phyloP scores from a whole-genome alignment of 345 rosid genomes.

The Viola odorata region DNA sequence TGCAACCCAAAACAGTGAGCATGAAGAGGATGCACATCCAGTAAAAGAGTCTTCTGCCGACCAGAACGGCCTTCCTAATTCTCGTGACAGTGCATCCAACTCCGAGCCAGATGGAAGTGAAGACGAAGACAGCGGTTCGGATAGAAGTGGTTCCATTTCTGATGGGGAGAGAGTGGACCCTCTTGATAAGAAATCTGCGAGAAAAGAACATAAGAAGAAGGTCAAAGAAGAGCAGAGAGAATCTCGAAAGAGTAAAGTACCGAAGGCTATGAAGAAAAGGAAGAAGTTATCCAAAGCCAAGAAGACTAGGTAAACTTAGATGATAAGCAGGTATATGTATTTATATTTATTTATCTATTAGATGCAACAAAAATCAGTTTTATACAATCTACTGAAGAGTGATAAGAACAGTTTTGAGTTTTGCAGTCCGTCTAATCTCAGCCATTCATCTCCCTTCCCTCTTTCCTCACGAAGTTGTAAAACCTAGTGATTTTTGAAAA shows the following conservation, averaged over 20 bases:
- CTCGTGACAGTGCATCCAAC: conserved; percentile 17
- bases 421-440: too few relatives aligned
- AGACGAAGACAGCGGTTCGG: conserved; percentile 44
- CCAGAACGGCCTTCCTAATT: conserved; percentile 5
- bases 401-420: too few relatives aligned
- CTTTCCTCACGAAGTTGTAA: too few relatives aligned
- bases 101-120: conserved; percentile 25
- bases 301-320: conserved; percentile 45
- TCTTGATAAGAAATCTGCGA: conserved; percentile 64
- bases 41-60: conserved; percentile 9
- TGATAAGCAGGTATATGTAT: too few relatives aligned
- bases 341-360: too few relatives aligned
- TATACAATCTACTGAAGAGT: too few relatives aligned
- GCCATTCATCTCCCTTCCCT: too few relatives aligned
- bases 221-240: conserved; percentile 96
- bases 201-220: conserved; percentile 95
- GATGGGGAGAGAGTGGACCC: conserved; percentile 25
- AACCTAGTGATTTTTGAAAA: too few relatives aligned
- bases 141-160: conserved; percentile 13
- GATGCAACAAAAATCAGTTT: too few relatives aligned
- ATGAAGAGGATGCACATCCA: conserved; percentile 17
- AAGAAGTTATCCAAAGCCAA: conserved; percentile 70
- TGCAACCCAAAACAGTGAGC: conserved; percentile 12
- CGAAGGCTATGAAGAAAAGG: conserved; percentile 86
- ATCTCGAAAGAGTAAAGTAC: conserved; percentile 72